Evolutionary conservation across 164 flowering plant species (phyloP).

Genomic region (Berberis thunbergii): DNA sequence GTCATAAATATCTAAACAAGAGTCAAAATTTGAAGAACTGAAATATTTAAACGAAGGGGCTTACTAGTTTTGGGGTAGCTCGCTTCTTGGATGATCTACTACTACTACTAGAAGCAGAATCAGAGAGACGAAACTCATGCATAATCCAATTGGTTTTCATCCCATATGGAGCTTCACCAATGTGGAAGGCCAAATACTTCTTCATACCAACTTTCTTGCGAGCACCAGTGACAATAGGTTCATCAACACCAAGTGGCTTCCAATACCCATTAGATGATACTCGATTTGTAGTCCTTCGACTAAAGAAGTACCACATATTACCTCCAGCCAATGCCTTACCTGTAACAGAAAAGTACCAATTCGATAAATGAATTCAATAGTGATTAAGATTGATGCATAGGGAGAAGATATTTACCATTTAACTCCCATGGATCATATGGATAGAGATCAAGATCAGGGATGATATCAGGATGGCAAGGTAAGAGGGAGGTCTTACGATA

Average conservation of each 20-base stretch:
- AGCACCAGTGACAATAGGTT: slow-evolving; percentile 24
- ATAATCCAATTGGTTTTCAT: slow-evolving; percentile 47
- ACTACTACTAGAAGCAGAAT: slow-evolving; percentile 12
- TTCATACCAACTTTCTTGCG: slow-evolving; percentile 36
- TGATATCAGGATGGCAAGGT: slow-evolving; percentile 49
- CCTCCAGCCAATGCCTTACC: slow-evolving; percentile 74
- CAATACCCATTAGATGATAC: slow-evolving; percentile 58
- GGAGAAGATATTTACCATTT: slow-evolving; percentile 29
- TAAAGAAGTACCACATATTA: slow-evolving; percentile 66
- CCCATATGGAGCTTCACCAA: slow-evolving; percentile 35
- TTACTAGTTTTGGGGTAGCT: slow-evolving; percentile 30
- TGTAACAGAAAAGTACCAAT: slow-evolving; percentile 9
- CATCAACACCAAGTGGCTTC: slow-evolving; percentile 54
- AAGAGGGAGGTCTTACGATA: neutral
- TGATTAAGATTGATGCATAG: too few relatives aligned
- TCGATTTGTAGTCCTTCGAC: slow-evolving; percentile 42
- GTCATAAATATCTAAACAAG: neutral
- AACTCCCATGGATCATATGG: slow-evolving; percentile 90
- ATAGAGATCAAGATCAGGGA: slow-evolving; percentile 69
- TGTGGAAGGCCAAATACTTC: slow-evolving; percentile 31
- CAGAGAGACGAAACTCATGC: slow-evolving; percentile 49
- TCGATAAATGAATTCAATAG: neutral
- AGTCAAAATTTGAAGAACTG: neutral
- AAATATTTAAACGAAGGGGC: neutral
- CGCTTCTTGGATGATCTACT: slow-evolving; percentile 34